These are phyloP conservation scores for Penicillium janthinellum DNA, from an alignment of 2,329 filamentous ascomycete genomes.

Conservation along the genomic window DNA sequence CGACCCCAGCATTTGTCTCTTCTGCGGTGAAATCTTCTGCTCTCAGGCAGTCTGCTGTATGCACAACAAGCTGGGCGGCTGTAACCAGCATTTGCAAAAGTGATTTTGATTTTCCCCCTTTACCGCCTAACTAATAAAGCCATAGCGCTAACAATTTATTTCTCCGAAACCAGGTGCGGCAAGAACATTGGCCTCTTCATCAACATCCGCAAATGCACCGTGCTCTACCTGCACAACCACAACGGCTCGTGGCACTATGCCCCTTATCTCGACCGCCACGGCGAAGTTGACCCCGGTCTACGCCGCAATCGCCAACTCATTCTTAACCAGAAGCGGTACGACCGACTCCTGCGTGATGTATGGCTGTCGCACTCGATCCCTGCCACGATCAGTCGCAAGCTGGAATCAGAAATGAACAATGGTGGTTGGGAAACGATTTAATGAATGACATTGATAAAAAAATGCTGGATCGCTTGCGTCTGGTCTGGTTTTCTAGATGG, in stretches of 20 bases:
- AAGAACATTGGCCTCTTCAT: constrained; percentile 90
- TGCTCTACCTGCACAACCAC: constrained; percentile 79
- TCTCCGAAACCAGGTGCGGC: constrained; percentile 66
- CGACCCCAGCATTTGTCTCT: constrained; percentile 88
- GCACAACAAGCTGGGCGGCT: constrained; percentile 72
- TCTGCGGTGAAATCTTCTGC: constrained; percentile 97
- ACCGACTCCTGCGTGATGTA: constrained; percentile 78
- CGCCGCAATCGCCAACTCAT: constrained; percentile 86
- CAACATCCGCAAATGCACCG: constrained; percentile 93
- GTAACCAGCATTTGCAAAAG: constrained; percentile 86
- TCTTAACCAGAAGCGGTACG: constrained; percentile 91
- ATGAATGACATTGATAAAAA: constrained; percentile 19
- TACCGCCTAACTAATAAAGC: neutral
- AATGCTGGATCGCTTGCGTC: constrained; percentile 1
- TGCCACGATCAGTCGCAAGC: constrained; percentile 81
- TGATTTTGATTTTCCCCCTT: constrained; percentile 49
- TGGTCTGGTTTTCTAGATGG: constrained; percentile 7
- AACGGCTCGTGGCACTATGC: constrained; percentile 84
- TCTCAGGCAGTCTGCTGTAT: constrained; percentile 91
- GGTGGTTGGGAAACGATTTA: constrained; percentile 84
- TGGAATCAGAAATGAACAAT: constrained; percentile 95
- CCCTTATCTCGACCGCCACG: constrained; percentile 93
- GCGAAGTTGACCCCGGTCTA: constrained; percentile 90
- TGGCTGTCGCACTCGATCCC: constrained; percentile 88
- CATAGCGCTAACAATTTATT: constrained; percentile 17